Evolutionary conservation across 2,329 filamentous ascomycete species (phyloP), one percentile per base, ranked within the genome.

Genomic region (Trichoderma afroharzianum): DNA sequence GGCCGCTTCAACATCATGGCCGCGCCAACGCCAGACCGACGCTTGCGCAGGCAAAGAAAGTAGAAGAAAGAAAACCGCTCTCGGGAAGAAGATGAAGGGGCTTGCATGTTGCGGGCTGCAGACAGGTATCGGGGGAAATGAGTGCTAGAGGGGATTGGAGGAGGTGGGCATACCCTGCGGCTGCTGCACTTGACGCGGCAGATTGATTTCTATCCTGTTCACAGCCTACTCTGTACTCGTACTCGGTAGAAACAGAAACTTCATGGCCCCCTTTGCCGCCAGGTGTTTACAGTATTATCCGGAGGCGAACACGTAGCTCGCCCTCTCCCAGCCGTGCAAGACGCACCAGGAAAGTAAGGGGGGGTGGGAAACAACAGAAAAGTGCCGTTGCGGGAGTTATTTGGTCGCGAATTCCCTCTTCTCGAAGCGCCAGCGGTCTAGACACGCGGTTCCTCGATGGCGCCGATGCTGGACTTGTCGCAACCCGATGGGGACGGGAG

Each of bases 241-340:
- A 36, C 67, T 69, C 57, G 24, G 67, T 53, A 70, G 71, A 69
- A 63, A 71, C 69, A 58, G 71, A 63, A 66, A 68, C 63, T 69
- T 73, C 68, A 74, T 74, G 55, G 69, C 70, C 53, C 53, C 64
- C 70, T 71, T 73, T 72, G 74, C 76, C 77, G 75, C 73, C 75
- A 73, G 79, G 75, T 76, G 77, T 80, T 81, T 81, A 81, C 79
- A 79, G 74, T 72, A 78, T 79, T 73, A 75, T 78, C 77, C 73
- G 76, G 57, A 72, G 73, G 74, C 75, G 68, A 67, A 72, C 71
- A 64, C 67, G 71, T 67, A 62, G 62, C 64, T 66, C 71, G 33
- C 47, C 36, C 24, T 58, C 50, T 72, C 58, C 47, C 53, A 26
- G 47, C 50, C 59, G 61, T 59, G 43, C 18, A 70, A 43, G 47